A percentile compares a stretch with the other conserved stretches of the same genome.
Evolutionary conservation across 1,284 basidiomycete genomes (phyloP).

Genomic region (Paramarasmius palmivorus): DNA sequence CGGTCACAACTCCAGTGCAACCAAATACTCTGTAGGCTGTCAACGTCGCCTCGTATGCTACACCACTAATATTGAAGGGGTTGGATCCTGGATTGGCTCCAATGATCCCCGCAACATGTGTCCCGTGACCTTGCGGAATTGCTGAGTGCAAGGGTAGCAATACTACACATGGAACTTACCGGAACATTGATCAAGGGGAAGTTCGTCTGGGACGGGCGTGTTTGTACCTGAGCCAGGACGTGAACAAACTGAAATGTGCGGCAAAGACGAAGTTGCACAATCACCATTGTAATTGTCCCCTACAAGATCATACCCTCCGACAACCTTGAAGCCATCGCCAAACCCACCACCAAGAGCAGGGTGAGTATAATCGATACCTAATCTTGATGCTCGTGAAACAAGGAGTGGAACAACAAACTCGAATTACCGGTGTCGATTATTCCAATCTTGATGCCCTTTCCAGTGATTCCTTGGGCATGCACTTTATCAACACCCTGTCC

Average conservation of each 20-base stretch:
- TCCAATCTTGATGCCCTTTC: too few relatives aligned
- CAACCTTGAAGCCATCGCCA: conserved; percentile 48
- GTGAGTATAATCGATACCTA: conserved; percentile 53
- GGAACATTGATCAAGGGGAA: too few relatives aligned
- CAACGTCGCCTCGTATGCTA: neutral
- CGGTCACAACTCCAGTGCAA: neutral
- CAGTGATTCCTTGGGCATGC: too few relatives aligned
- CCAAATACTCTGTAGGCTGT: neutral
- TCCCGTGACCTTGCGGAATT: neutral
- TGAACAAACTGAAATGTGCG: too few relatives aligned
- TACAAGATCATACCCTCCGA: conserved; percentile 48
- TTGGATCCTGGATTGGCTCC: neutral
- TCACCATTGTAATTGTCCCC: conserved; percentile 36
- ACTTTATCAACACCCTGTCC: too few relatives aligned
- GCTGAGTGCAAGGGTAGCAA: too few relatives aligned
- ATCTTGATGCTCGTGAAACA: neutral
- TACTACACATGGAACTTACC: too few relatives aligned
- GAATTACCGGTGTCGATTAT: neutral
- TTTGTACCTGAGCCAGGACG: too few relatives aligned
- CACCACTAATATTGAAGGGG: neutral
- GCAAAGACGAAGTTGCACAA: too few relatives aligned
- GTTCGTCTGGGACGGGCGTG: too few relatives aligned
- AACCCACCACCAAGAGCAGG: conserved; percentile 54
- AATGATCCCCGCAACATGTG: neutral
- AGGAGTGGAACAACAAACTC: neutral